Percentiles rank a stretch among this genome's conserved stretches.
Evolutionary conservation across 106 monocot species (phyloP).

Genomic region (Posidonia australis): DNA sequence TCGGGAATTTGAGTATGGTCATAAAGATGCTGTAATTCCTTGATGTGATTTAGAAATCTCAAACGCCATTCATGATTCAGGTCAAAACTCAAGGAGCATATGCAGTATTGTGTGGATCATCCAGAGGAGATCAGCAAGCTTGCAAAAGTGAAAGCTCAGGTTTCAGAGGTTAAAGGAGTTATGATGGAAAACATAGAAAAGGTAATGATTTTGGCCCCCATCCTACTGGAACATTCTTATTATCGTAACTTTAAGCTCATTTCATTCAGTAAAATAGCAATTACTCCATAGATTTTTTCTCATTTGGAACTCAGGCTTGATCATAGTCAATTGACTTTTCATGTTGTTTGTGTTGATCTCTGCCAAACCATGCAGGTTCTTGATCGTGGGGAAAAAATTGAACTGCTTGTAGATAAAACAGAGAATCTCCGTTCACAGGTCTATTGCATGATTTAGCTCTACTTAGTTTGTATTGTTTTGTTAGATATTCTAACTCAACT

Average conservation of each 20-base stretch:
- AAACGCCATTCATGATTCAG: too few species aligned
- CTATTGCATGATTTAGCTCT: too few species aligned
- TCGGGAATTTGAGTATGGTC: conserved; percentile 31
- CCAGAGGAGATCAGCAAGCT: too few species aligned
- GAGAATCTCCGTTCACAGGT: conserved; percentile 51
- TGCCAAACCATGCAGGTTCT: conserved; percentile 22
- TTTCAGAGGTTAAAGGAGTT: conserved; percentile 54
- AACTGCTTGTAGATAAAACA: conserved; percentile 48
- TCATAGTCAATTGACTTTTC: too few species aligned
- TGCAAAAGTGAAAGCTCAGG: too few species aligned
- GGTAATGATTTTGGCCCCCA: conserved; percentile 11
- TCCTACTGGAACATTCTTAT: neutral
- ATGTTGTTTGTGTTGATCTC: neutral
- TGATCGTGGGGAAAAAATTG: conserved; percentile 51
- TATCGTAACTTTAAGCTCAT: neutral
- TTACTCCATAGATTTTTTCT: neutral
- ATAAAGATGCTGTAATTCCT: neutral
- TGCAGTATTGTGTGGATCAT: too few species aligned
- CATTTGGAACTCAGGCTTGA: too few species aligned
- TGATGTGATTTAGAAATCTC: neutral
- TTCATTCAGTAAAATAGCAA: neutral
- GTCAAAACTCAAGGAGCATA: conserved; percentile 37
- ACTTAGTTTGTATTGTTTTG: neutral
- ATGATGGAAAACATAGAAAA: conserved; percentile 79
- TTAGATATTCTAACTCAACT: too few species aligned